Base-by-base conservation (phyloP, 2,329 filamentous ascomycete genomes). In the Penicillium hordei region DNA sequence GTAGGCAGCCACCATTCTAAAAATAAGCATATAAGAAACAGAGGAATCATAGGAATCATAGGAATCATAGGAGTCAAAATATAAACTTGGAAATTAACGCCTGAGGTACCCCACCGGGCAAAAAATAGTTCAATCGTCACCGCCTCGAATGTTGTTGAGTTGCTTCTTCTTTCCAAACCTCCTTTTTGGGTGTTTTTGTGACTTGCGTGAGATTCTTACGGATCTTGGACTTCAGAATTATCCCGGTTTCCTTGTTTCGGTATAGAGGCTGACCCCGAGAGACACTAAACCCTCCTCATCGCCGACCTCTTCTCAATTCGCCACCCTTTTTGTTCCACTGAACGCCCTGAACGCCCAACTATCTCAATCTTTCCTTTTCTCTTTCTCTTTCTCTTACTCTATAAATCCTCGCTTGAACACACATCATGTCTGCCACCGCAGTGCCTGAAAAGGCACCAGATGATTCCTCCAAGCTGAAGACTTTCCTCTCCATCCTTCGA, bases 401-500 rank as follows among this genome's bases (percentile, higher is more conserved):
- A 31, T 38, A 44, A 31, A 44, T 57, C 38, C 49, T 51, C 21
- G 21, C 19, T 36, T 34, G 39, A 45, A 45, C 13, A 38, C 10
- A 33, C 50, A 60, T 62, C 46, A 74, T 75, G 61, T 71, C 73
- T 44, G 69, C 75, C 40, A 58, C 67, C 31, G 64, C 64, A 49
- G 61, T 71, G 39, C 69, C 73, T 33, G 84, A 87, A 70, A 86
- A 86, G 75, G 75, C 79, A 17, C 81, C 83, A 64, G 92, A 90
- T 78, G 93, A 97, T 58, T 87, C 86, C 65, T 93, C 90, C 65
- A 96, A 96, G 82, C 81, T 97, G 70, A 89, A 87, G 77, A 95
- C 91, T 1, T 96, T 97, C 71, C 76, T 97, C 60, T 86, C 87
- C 53, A 96, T 97, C 66, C 78, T 97, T 71, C 88, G 89, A 77